Percentiles rank a stretch among this genome's conserved stretches.
phyloP scores from a whole-genome alignment of 768 basidiomycete genomes.

The Boletus rufocinnamomeus region DNA sequence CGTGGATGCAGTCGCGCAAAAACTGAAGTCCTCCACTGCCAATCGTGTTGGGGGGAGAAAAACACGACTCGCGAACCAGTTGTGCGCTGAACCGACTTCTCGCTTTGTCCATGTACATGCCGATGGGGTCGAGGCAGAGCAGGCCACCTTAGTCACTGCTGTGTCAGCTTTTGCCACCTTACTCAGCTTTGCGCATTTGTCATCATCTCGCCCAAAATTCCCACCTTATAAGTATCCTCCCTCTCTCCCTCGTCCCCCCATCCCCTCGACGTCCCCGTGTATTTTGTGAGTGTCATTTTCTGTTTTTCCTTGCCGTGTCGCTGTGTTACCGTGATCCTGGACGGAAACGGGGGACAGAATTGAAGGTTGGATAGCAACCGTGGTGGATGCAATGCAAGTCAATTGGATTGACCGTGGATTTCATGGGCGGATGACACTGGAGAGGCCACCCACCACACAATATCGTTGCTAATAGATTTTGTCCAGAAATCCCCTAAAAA shows the following conservation, averaged over 20 bases:
- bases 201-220: slow-evolving; percentile 14
- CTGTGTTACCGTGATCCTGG: not conserved
- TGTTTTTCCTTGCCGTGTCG: not conserved
- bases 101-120: too few relatives aligned
- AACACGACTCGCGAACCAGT: too few relatives aligned
- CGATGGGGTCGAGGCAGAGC: too few relatives aligned
- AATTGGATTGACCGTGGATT: slow-evolving; percentile 13
- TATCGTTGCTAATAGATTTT: slow-evolving; percentile 7
- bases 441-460: not conserved
- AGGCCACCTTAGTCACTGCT: not conserved
- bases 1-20: too few relatives aligned
- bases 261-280: slow-evolving; percentile 17
- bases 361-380: not conserved
- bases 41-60: too few relatives aligned
- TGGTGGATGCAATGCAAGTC: slow-evolving; percentile 17
- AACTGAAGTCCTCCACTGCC: too few relatives aligned
- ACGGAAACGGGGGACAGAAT: not conserved
- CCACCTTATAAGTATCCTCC: slow-evolving; percentile 24
- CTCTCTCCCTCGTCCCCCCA: not conserved
- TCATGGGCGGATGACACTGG: not conserved
- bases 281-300: slow-evolving; percentile 23
- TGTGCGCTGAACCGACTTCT: too few relatives aligned
- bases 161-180: slow-evolving; percentile 2
- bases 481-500: slow-evolving; percentile 36
- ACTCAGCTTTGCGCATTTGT: slow-evolving; percentile 27